Evolutionary conservation across 2,329 filamentous ascomycete genomes (phyloP), one percentile per base, ranked within the genome.

Genomic region (Cytospora mali): DNA sequence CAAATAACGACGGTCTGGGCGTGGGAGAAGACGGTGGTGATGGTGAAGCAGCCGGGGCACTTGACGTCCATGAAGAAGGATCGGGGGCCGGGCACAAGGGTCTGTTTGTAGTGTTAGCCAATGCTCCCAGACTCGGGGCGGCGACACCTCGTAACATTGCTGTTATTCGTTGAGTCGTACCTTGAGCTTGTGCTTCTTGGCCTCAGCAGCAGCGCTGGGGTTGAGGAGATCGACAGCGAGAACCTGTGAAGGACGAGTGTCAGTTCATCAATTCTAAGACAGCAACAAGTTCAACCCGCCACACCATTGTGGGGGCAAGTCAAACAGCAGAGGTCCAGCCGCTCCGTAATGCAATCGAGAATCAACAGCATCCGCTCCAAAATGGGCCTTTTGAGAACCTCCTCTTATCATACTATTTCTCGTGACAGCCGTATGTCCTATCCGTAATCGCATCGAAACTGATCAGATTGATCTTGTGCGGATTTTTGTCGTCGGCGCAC

Each of bases 11-110:
- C 95, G 80, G 95, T 99, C 88, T 99, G 95, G 81, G 95, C 95
- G 88, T 99, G 95, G 70, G 94, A 98, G 92, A 98, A 99, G 83
- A 99, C 95, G 81, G 95, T 99, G 81, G 95, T 99, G 88, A 99
- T 99, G 82, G 93, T 97, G 90, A 98, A 99, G 92, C 95, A 99
- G 77, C 95, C 95, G 80, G 95, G 95, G 91, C 95, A 99, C 91
- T 99, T 99, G 87, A 99, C 95, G 80, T 99, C 95, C 95, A 99
- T 99, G 92, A 99, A 99, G 91, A 98, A 99, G 73, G 94, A 98
- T 81, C 95, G 92, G 76, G 95, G 95, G 71, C 88, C 90, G 76
- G 95, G 95, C 79, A 99, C 95, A 75, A 99, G 91, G 73, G 87
- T 93, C 93, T 96, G 72, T 67, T 60, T 51, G 31, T 49, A 29